phyloP scores from a whole-genome alignment of 805 yeast genomes.

The Lachancea quebecensis region DNA sequence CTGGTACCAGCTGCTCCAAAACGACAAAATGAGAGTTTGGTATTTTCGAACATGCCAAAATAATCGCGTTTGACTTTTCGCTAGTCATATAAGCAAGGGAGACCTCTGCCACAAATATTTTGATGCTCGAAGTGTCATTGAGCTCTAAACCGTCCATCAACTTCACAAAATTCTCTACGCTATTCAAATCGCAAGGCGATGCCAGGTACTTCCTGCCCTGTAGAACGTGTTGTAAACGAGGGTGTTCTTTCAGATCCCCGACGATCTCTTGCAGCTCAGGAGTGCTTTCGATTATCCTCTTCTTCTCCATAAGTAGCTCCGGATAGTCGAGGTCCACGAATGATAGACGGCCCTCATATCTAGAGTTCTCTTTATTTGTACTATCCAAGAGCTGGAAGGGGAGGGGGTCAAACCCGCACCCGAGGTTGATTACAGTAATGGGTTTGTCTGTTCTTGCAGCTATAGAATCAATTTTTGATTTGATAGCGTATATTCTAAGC shows the following conservation, averaged over 20 bases:
- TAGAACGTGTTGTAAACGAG: conserved; percentile 13
- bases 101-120: conserved; percentile 72
- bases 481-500: conserved; percentile 68
- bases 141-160: conserved; percentile 11
- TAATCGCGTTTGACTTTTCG: conserved; percentile 54
- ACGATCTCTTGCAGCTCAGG: conserved; percentile 42
- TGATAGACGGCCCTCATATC: conserved; percentile 30
- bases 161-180: conserved; percentile 34
- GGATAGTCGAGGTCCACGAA: conserved; percentile 75
- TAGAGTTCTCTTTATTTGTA: conserved; percentile 24
- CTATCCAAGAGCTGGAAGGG: conserved; percentile 45
- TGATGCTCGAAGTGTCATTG: conserved; percentile 31
- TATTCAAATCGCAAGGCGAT: conserved; percentile 61
- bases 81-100: conserved; percentile 76
- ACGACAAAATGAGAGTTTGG: conserved; percentile 53
- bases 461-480: conserved; percentile 45
- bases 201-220: conserved; percentile 45
- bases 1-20: conserved; percentile 66
- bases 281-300: conserved; percentile 42
- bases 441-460: conserved; percentile 27
- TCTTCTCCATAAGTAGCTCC: conserved; percentile 53
- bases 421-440: conserved; percentile 54
- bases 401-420: conserved; percentile 70
- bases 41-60: conserved; percentile 38
- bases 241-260: conserved; percentile 24